Evolutionary conservation across 805 yeast genomes (phyloP).

Genomic region (Kockiozyma suomiensis): DNA sequence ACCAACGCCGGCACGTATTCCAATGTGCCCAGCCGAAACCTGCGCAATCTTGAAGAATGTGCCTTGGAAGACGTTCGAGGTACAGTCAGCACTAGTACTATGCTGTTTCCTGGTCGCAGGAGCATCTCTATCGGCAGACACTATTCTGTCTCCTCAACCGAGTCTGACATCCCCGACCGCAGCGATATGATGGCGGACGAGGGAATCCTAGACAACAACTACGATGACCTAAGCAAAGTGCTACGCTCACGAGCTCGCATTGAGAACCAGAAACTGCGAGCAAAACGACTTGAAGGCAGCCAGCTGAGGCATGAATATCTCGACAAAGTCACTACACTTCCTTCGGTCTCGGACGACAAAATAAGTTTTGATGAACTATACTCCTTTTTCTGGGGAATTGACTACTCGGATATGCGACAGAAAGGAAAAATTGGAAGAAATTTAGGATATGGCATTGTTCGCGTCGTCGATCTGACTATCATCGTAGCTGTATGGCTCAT

Average conservation of each 20-base stretch:
- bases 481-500: background rate
- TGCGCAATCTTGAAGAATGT: background rate
- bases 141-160: background rate
- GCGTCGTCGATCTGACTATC: background rate
- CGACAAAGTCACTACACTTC: background rate
- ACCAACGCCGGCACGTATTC: background rate
- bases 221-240: background rate
- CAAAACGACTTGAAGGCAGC: background rate
- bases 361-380: constrained; percentile 1
- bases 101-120: background rate
- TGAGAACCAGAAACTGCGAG: background rate
- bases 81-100: background rate
- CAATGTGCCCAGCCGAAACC: background rate
- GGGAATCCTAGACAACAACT: background rate
- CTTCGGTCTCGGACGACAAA: background rate
- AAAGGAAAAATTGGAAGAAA: background rate
- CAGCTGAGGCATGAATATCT: background rate
- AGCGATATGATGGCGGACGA: background rate
- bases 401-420: constrained; percentile 5
- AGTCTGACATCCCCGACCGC: background rate
- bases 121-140: background rate
- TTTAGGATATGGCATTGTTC: background rate
- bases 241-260: constrained; percentile 5
- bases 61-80: background rate
- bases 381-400: constrained; percentile 1